Conservation (phyloP, 306 rosid genomes). For the Quillaja saponaria region DNA sequence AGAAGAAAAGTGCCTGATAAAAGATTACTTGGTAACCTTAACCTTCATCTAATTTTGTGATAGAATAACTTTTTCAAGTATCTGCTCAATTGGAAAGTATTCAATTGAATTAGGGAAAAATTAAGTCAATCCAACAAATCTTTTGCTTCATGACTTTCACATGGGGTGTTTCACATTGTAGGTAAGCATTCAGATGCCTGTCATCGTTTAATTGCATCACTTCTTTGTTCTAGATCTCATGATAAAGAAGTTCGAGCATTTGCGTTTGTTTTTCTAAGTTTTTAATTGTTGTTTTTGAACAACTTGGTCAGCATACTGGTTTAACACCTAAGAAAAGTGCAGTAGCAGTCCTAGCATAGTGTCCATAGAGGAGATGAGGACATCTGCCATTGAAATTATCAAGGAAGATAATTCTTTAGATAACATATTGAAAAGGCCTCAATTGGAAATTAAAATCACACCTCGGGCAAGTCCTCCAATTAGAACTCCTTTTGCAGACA, state of each 20-base stretch:
- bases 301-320: conserved; percentile 60
- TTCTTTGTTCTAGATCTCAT: too few species aligned
- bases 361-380: conserved; percentile 78
- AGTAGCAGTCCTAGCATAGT: conserved; percentile 53
- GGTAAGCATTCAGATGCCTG: not conserved
- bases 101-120: not conserved
- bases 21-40: conserved; percentile 66
- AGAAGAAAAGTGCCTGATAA: conserved; percentile 62
- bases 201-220: not conserved
- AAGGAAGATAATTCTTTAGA: conserved; percentile 40
- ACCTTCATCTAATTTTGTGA: conserved; percentile 11
- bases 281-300: conserved; percentile 18
- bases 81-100: not conserved
- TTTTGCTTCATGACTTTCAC: not conserved
- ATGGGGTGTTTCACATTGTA: not conserved
- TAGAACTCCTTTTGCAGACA: conserved; percentile 69
- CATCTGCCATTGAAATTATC: conserved; percentile 25
- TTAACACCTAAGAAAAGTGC: conserved; percentile 40
- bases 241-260: not conserved
- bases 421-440: conserved; percentile 35
- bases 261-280: not conserved
- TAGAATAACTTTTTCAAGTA: not conserved
- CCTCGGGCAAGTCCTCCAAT: conserved; percentile 38
- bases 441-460: conserved; percentile 51
- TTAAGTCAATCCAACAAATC: not conserved